Percentiles rank a stretch among this genome's conserved stretches.
These are phyloP conservation scores for Fistulinella staudtii DNA, from an alignment of 1,284 basidiomycete species.

Conservation along the genomic window DNA sequence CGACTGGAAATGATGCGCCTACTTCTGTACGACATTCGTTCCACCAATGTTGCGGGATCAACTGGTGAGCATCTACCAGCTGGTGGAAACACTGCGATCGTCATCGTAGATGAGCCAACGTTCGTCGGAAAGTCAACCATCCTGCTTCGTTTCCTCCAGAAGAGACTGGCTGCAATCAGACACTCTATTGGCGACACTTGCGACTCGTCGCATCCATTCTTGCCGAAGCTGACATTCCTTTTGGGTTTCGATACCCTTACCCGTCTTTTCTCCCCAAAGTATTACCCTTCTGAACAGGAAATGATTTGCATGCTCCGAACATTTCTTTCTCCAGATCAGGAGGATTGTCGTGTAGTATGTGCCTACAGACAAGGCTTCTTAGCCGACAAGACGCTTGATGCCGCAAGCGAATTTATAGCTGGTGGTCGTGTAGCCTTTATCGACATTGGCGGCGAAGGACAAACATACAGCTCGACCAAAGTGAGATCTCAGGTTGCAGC, in stretches of 20 bases:
- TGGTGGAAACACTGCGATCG: conserved; percentile 65
- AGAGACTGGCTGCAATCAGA: conserved; percentile 32
- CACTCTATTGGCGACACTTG: not conserved
- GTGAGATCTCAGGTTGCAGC: conserved; percentile 52
- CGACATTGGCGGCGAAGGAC: conserved; percentile 55
- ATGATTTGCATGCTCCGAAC: conserved; percentile 57
- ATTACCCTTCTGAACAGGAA: conserved; percentile 57
- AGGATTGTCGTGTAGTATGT: conserved; percentile 70
- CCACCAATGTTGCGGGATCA: conserved; percentile 2
- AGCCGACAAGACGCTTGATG: conserved; percentile 29
- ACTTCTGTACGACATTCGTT: conserved; percentile 50
- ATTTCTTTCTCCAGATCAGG: conserved; percentile 59
- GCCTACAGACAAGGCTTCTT: conserved; percentile 47
- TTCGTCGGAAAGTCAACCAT: conserved; percentile 82
- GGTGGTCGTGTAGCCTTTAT: conserved; percentile 52
- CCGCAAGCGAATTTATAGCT: conserved; percentile 49
- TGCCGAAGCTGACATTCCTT: conserved; percentile 58
- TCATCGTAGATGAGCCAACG: conserved; percentile 81
- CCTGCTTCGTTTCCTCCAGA: conserved; percentile 51
- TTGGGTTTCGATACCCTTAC: conserved; percentile 88
- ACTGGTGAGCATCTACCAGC: conserved; percentile 12
- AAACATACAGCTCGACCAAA: conserved; percentile 68
- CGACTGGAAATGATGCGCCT: conserved; percentile 81
- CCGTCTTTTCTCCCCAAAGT: conserved; percentile 77
- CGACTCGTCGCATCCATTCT: conserved; percentile 16